These are phyloP conservation scores for Candida ficus DNA, from an alignment of 805 yeast species.

Conservation along the genomic window DNA sequence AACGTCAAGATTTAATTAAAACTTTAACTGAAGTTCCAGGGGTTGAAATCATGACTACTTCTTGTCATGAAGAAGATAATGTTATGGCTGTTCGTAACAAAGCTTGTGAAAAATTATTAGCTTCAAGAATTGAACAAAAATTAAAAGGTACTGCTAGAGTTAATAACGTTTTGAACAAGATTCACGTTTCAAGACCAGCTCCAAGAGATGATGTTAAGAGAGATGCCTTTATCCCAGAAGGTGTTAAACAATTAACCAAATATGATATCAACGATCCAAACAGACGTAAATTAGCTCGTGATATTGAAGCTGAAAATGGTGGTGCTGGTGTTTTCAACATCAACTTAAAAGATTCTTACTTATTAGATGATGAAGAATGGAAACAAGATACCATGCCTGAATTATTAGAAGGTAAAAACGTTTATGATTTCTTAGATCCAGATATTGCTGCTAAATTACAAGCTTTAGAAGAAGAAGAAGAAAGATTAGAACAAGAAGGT, in stretches of 20 bases:
- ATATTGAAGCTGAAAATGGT: constrained; percentile 90
- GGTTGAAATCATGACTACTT: constrained; percentile 88
- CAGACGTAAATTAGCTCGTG: constrained; percentile 77
- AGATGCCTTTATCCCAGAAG: constrained; percentile 78
- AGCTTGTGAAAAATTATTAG: constrained; percentile 94
- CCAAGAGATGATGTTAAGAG: constrained; percentile 83
- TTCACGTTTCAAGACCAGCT: constrained; percentile 89
- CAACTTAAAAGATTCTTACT: constrained; percentile 85
- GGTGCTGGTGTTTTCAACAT: constrained; percentile 98
- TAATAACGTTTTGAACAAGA: constrained; percentile 84
- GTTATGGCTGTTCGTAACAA: constrained; percentile 94
- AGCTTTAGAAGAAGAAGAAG: constrained; percentile 97
- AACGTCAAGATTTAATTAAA: constrained; percentile 65
- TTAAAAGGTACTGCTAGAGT: constrained; percentile 89
- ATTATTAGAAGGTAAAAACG: constrained; percentile 91
- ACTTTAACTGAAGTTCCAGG: constrained; percentile 63
- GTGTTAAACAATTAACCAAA: constrained; percentile 51
- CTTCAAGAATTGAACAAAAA: constrained; percentile 95
- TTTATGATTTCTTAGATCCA: constrained; percentile 94
- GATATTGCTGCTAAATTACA: constrained; percentile 91
- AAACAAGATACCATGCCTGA: constrained; percentile 97
- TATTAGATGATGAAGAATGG: constrained; percentile 96
- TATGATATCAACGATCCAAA: constrained; percentile 79
- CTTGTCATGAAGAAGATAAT: constrained; percentile 91
- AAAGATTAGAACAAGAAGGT: constrained; percentile 86